These are phyloP conservation scores for Penicillium waksmanii DNA, from an alignment of 495 filamentous ascomycete genomes.

Conservation along the genomic window DNA sequence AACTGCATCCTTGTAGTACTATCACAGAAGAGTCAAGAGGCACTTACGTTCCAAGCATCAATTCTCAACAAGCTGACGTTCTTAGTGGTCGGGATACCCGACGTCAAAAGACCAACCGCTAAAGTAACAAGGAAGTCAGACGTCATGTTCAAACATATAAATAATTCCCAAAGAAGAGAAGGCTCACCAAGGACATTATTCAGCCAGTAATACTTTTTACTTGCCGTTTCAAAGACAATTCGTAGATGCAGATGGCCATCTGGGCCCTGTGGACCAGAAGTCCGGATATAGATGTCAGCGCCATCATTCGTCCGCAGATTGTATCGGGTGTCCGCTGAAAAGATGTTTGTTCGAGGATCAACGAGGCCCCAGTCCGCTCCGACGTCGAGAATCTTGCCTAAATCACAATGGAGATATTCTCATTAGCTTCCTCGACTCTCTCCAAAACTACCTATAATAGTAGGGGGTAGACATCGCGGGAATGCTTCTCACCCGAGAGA, in stretches of 20 bases:
- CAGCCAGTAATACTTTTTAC: constrained; percentile 39
- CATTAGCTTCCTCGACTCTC: no score
- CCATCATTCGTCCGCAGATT: constrained; percentile 38
- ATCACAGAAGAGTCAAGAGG: not conserved
- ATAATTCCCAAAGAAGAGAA: not conserved
- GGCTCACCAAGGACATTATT: constrained; percentile 40
- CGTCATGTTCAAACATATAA: no score
- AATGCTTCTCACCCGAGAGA: constrained; percentile 10
- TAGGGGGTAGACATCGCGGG: no score
- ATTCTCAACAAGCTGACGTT: constrained; percentile 27
- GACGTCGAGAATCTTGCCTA: constrained; percentile 34
- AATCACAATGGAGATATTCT: no score
- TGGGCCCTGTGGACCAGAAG: constrained; percentile 27
- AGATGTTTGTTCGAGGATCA: constrained; percentile 34
- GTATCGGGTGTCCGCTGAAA: constrained; percentile 39
- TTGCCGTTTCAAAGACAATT: constrained; percentile 33
- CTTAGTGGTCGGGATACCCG: constrained; percentile 6
- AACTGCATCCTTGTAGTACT: not conserved
- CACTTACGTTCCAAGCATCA: constrained; percentile 40
- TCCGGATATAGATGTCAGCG: constrained; percentile 32
- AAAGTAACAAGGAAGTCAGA: not conserved
- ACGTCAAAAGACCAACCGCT: constrained; percentile 35
- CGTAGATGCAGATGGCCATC: constrained; percentile 33
- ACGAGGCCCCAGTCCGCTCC: constrained; percentile 37
- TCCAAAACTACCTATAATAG: no score